Conservation (phyloP, 2,329 filamentous ascomycete species). For the Penicillium corylophilum region DNA sequence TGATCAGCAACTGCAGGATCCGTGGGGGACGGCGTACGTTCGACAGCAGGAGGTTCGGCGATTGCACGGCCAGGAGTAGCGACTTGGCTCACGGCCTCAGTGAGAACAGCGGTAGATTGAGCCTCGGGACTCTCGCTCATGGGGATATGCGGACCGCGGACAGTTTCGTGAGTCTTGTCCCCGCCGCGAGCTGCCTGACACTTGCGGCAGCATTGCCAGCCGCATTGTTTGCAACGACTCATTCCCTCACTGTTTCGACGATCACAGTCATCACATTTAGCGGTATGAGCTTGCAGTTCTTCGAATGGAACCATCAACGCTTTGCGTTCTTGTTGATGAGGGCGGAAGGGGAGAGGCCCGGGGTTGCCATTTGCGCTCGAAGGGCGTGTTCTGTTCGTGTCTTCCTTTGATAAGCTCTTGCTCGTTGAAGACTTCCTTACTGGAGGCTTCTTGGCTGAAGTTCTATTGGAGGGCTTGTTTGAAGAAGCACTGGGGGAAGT, state of each 20-base stretch:
- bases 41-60: not conserved
- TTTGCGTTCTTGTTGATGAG: not conserved
- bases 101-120: not conserved
- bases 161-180: conserved; percentile 12
- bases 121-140: not conserved
- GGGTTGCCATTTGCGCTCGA: not conserved
- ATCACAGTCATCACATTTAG: conserved; percentile 41
- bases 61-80: not conserved
- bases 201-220: conserved; percentile 36
- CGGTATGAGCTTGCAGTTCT: conserved; percentile 33
- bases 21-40: not conserved
- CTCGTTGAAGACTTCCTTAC: not conserved
- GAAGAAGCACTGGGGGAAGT: not conserved
- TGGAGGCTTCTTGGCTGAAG: not conserved
- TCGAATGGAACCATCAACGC: conserved; percentile 20
- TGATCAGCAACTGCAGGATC: not conserved
- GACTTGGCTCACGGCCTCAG: not conserved
- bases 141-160: not conserved
- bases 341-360: not conserved
- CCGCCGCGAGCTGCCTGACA: conserved; percentile 25
- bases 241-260: conserved; percentile 33
- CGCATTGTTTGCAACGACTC: conserved; percentile 34
- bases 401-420: no score
- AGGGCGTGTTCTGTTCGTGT: no score
- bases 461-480: not conserved